Conservation (phyloP, 73 alveolate genomes). For the Urostyla sp. region DNA sequence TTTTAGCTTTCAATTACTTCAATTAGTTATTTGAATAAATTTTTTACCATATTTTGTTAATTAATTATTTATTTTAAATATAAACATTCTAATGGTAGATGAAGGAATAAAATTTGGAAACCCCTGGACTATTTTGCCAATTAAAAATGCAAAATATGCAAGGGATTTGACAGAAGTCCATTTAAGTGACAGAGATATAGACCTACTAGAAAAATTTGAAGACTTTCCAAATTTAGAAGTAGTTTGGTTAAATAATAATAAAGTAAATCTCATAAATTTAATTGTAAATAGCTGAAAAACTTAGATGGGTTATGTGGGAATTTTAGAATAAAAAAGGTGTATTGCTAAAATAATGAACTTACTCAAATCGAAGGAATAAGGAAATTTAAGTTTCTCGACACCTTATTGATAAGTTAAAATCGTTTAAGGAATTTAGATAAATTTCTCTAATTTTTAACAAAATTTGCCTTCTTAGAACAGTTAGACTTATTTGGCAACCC, state of each 20-base stretch:
- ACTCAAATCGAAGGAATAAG: constrained; percentile 88
- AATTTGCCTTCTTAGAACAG: constrained; percentile 83
- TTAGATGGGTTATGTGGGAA: constrained; percentile 85
- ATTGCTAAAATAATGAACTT: constrained; percentile 83
- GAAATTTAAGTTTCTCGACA: constrained; percentile 91
- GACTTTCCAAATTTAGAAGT: constrained; percentile 95
- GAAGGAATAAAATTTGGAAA: constrained; percentile 70
- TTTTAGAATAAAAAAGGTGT: constrained; percentile 91
- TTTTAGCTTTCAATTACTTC: no score
- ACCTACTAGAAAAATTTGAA: constrained; percentile 84
- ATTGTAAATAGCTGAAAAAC: constrained; percentile 54
- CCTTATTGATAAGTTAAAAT: constrained; percentile 84
- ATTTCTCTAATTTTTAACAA: constrained; percentile 73
- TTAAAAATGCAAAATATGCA: constrained; percentile 94
- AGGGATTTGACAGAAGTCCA: constrained; percentile 94
- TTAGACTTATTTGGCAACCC: constrained; percentile 94
- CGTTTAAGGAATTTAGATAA: constrained; percentile 92
- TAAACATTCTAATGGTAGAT: constrained; percentile 29
- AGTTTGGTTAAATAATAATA: constrained; percentile 93
- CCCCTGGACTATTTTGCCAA: constrained; percentile 95
- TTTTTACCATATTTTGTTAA: no score
- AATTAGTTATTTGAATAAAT: background rate
- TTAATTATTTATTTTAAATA: background rate
- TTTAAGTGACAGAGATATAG: constrained; percentile 86
- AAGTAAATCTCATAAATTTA: constrained; percentile 59